Evolutionary conservation across 2,329 filamentous ascomycete species (phyloP).

Genomic region (Daldinia sp.): DNA sequence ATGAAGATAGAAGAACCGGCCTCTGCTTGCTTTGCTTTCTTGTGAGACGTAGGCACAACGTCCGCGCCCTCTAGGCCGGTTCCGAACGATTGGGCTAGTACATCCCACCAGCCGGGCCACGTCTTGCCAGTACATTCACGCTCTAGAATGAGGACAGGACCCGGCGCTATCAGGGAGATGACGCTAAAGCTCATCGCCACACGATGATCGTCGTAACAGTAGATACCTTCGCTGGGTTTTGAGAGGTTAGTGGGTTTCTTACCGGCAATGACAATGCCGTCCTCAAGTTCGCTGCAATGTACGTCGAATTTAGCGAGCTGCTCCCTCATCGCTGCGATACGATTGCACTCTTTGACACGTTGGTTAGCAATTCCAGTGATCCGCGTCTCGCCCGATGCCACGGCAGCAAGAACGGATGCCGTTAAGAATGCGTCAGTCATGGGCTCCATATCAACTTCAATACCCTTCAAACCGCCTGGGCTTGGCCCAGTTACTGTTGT

Average conservation of each 20-base stretch:
- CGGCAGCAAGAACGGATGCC: conserved; percentile 90
- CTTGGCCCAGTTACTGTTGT: conserved; percentile 94
- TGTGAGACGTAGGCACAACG: conserved; percentile 49
- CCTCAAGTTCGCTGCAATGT: conserved; percentile 85
- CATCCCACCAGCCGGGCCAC: conserved; percentile 99
- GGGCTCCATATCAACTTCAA: conserved; percentile 95
- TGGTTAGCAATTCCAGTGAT: conserved; percentile 98
- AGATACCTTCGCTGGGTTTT: conserved; percentile 74
- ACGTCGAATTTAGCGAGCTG: conserved; percentile 96
- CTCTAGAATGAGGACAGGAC: conserved; percentile 83
- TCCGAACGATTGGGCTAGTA: conserved; percentile 80
- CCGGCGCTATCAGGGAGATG: conserved; percentile 77
- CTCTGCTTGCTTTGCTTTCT: conserved; percentile 54
- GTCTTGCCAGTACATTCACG: conserved; percentile 96
- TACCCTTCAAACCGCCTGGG: conserved; percentile 76
- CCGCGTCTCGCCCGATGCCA: conserved; percentile 83
- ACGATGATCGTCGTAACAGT: conserved; percentile 97
- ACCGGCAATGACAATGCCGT: conserved; percentile 84
- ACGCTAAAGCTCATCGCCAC: conserved; percentile 99
- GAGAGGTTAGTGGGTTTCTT: conserved; percentile 61
- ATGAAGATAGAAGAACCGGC: conserved; percentile 82
- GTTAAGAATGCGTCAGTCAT: conserved; percentile 99
- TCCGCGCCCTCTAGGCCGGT: conserved; percentile 83
- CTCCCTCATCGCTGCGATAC: conserved; percentile 94
- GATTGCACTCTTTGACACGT: conserved; percentile 97